Conservation (phyloP, 2,329 filamentous ascomycete species). For the Xylariaceae sp. region DNA sequence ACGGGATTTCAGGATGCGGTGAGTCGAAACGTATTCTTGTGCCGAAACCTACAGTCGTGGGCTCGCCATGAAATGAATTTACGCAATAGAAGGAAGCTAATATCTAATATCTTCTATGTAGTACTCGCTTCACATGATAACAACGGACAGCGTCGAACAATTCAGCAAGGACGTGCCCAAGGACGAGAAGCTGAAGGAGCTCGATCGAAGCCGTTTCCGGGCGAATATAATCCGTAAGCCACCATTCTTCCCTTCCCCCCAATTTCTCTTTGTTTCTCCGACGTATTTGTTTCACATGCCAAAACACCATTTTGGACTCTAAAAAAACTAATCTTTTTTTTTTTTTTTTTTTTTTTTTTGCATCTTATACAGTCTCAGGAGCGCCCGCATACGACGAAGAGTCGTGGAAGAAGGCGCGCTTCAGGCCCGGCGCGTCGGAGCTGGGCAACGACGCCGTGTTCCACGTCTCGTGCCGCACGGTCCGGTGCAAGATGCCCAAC, state of each 20-base stretch:
- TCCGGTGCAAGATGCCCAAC: slow-evolving; percentile 67
- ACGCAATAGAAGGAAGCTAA: no score
- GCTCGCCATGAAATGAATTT: no score
- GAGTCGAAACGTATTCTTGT: slow-evolving; percentile 28
- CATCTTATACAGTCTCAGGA: slow-evolving; percentile 51
- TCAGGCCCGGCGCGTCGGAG: slow-evolving; percentile 44
- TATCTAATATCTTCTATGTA: no score
- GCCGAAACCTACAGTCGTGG: no score
- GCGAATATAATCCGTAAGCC: slow-evolving; percentile 64
- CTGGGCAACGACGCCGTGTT: slow-evolving; percentile 41
- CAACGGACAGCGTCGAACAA: slow-evolving; percentile 56
- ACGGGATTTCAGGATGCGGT: slow-evolving; percentile 67
- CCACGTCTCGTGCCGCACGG: slow-evolving; percentile 58
- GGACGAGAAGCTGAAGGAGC: slow-evolving; percentile 40
- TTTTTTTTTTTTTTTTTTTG: no score
- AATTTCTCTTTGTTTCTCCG: no score
- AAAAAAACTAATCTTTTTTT: not conserved
- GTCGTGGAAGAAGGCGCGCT: slow-evolving; percentile 56
- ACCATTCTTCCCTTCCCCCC: not conserved
- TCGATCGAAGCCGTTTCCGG: slow-evolving; percentile 61
- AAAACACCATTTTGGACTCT: no score
- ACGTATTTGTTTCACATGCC: no score
- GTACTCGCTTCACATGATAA: slow-evolving; percentile 67
- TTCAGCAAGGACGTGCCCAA: slow-evolving; percentile 53
- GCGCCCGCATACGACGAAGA: slow-evolving; percentile 63